Evolutionary conservation across 139 green algal species (phyloP), one percentile per base, ranked within the genome.

Genomic region (Micractinium conductrix): DNA sequence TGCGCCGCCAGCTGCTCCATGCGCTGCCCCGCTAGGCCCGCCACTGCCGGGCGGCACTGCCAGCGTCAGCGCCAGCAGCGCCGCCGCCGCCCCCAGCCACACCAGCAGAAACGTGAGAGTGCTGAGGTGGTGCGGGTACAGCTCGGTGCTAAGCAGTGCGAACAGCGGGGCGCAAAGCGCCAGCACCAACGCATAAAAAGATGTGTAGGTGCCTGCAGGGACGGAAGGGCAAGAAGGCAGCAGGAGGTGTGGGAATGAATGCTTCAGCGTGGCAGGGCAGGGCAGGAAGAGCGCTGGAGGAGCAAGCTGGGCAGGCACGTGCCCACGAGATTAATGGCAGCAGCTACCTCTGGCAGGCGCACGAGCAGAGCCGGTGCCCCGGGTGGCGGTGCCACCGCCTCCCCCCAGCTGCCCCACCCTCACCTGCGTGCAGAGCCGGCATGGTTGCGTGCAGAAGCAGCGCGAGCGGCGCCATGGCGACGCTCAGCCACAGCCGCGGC

Each of bases 381-480:
- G n/a, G n/a, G n/a, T n/a, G n/a, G n/a, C n/a, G n/a, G n/a, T n/a
- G n/a, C n/a, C 17, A 45, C 67, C 7, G 6, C 67, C 33, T 16
- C 14, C 40, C 1, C 53, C 53, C 53, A 19, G n/a, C n/a, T n/a
- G 67, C 37, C 37, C 68, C 60, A 68, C 63, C 65, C 63, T 35
- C 68, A 87, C 85, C 85, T 81, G 55, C 74, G 70, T 84, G 60
- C 73, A 91, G 48, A 26, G 86, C 72, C 12, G 88, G 88, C 85
- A 91, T 91, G 68, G 88, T 91, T 8, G 82, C 58, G 79, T 91
- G 88, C 75, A 91, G 87, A 21, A 88, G 45, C 35, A 91, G 80
- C 74, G 84, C 50, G 17, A 87, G 38, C 16, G 88, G 86, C 0
- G 81, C 53, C 30, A 74, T 87, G n/a, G 38, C 12, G 16, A 88